Conservation (phyloP, 1,139 yeast genomes). For the Yamadazyma kanchanaburiensis region DNA sequence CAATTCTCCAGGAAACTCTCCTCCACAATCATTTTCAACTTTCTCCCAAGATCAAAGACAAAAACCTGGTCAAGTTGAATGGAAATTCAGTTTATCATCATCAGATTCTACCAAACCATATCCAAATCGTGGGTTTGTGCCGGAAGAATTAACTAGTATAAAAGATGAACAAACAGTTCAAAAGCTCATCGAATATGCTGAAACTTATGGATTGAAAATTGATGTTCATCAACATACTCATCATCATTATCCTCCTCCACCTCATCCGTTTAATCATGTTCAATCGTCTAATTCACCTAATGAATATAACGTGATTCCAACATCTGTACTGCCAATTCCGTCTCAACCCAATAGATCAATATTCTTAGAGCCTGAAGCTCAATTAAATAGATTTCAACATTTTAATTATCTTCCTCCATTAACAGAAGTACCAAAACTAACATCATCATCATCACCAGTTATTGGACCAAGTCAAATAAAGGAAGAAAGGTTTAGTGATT, state of each 20-base stretch:
- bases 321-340: conserved; percentile 9
- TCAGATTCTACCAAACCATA: conserved; percentile 11
- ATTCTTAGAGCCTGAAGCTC: conserved; percentile 53
- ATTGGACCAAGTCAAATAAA: conserved; percentile 8
- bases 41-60: conserved; percentile 1
- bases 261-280: conserved; percentile 21
- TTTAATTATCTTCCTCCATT: conserved; percentile 71
- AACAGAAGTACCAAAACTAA: conserved; percentile 67
- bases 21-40: neutral
- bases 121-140: conserved; percentile 28
- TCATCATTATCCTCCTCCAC: conserved; percentile 54
- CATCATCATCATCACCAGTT: conserved; percentile 50
- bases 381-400: conserved; percentile 59
- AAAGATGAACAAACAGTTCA: conserved; percentile 52
- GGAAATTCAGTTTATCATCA: conserved; percentile 28
- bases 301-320: neutral
- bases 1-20: neutral
- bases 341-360: conserved; percentile 10
- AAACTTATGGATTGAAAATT: conserved; percentile 53
- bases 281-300: conserved; percentile 6
- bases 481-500: neutral
- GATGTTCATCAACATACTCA: conserved; percentile 85
- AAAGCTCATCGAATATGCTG: conserved; percentile 59
- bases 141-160: conserved; percentile 44
- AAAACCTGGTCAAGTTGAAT: conserved; percentile 19